phyloP scores from a whole-genome alignment of 257 asterid genomes.

The Solanum virginianum region DNA sequence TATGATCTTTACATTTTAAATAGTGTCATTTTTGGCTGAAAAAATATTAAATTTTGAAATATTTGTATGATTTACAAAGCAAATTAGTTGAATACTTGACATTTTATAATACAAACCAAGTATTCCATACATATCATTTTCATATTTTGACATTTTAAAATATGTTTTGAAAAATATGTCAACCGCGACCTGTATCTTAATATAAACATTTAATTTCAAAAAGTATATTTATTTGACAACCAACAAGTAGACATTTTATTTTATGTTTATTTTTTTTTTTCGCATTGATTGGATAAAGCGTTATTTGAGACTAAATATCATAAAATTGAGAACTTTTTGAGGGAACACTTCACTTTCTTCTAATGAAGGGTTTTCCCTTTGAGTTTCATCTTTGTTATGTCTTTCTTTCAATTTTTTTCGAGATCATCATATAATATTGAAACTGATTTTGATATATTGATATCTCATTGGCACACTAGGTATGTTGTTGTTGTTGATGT shows the following conservation, averaged over 20 bases:
- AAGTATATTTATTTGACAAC: background rate
- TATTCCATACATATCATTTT: background rate
- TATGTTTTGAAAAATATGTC: background rate
- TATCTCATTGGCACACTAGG: no score
- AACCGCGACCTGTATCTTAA: background rate
- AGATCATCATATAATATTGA: background rate
- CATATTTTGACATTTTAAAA: background rate
- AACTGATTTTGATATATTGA: background rate
- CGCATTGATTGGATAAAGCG: background rate
- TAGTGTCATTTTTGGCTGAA: background rate
- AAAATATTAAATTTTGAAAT: background rate
- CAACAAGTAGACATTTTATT: background rate
- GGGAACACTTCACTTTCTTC: background rate
- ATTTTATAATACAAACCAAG: background rate
- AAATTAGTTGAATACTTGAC: background rate
- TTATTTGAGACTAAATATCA: background rate
- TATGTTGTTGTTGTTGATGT: no score
- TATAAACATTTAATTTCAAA: background rate
- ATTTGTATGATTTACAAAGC: fast-evolving
- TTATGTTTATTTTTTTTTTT: background rate
- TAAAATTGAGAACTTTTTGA: background rate
- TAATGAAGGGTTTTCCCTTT: background rate
- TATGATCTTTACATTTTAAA: background rate
- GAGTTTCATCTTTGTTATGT: no score
- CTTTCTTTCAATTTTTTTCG: background rate